Base-by-base conservation (phyloP, 2,329 filamentous ascomycete species). In the Diatrype stigma region DNA sequence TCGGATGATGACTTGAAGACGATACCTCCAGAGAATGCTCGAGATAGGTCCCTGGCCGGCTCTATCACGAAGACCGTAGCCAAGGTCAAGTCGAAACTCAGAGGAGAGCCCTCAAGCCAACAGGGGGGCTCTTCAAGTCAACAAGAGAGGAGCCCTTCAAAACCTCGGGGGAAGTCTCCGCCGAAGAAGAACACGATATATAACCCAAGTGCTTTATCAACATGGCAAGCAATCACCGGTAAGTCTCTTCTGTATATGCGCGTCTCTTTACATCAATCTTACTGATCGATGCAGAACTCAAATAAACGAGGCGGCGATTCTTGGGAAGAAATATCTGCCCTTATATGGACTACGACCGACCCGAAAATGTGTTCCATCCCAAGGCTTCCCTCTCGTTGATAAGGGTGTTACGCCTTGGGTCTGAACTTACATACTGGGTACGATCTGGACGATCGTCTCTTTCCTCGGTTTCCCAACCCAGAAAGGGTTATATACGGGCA, bases 31-130 rank as follows among this genome's bases (percentile, higher is more conserved):
- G 45, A 42, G 11, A 42, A 47, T 21, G 49, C 40, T 16, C 35
- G 14, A 47, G 38, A 45, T 30, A 52, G 35, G 17, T 54, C 50
- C 7, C 35, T 50, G 28, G 45, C 53, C 22, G 26, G 46, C 21
- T 42, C 49, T 6, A 53, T 55, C 49, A 53, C 49, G 19, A 56
- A 52, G n/a, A 52, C 56, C 23, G 40, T 55, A 17, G 48, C 47
- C n/a, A 59, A 59, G 32, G 48, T 57, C 21, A 60, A 60, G 51
- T 54, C 59, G 7, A 63, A 59, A 47, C 42, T 62, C 12, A 50
- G 37, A 22, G 37, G 49, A 1, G 59, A 52, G 23, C 44, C 51
- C 7, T 51, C 40, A 44, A n/a, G n/a, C 26, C 26, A 30, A 30
- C 26, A 30, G 10, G 26, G 26, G 10, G 10, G 26, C 26, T 30